Evolutionary conservation across 1,284 basidiomycete genomes (phyloP), one percentile per base, ranked within the genome.

Genomic region (Heterobasidion annosum): DNA sequence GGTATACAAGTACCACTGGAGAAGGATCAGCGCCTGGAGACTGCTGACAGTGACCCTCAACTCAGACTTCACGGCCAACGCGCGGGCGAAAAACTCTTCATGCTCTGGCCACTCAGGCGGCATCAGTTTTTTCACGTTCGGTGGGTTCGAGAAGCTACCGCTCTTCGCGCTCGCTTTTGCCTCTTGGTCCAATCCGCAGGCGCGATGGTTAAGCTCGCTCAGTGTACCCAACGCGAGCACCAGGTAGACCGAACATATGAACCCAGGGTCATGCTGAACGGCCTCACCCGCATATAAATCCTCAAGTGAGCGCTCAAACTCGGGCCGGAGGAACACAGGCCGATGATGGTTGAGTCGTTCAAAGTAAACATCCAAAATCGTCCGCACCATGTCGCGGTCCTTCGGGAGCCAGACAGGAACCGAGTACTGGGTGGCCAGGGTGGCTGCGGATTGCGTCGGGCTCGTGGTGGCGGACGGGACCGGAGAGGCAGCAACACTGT

Each of bases 1-100:
- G 18, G 85, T 89, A 62, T 91, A 91, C 18, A 91, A 73, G 67
- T 91, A 91, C 89, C 88, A 91, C 54, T 91, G 89, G 43, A 91
- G 68, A 8, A 91, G 67, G 34, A 91, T 89, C 52, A 91, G 74
- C 1, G 88, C 86, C 66, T 91, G 88, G 56, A 91, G 68, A 64
- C 86, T 88, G 5, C 83, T 83, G 34, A 90, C 78, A 3, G 87
- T 88, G 62, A 91, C 87, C 18, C 85, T 79, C 45, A 91, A 70
- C 58, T 91, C 86, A 8, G 88, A 85, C 64, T 91, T 90, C 60
- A 89, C 77, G 19, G 78, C 74, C 3, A 91, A 68, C 3, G 88
- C 88, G 33, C 83, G 76, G 58, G 86, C 81, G 66, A 91, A 90
- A 65, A 91, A 89, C 62, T 90, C 86, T 56, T 87, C 85, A 57